Percentiles rank a stretch among this genome's conserved stretches.
Conservation (phyloP, 163 green algal genomes). For the Chloroidium sp. region DNA sequence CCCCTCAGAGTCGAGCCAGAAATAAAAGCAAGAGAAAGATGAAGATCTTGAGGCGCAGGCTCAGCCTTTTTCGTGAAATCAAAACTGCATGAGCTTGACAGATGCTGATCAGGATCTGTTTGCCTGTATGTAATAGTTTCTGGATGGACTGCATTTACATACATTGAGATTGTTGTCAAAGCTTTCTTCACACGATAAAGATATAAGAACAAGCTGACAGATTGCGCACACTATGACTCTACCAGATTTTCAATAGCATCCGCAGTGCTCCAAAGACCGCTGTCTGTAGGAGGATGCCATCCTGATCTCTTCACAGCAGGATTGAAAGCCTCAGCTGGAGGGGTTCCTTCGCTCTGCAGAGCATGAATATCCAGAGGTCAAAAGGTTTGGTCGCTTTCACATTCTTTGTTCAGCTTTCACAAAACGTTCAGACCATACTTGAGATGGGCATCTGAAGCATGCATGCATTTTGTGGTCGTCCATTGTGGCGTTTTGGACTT, state of each 20-base stretch:
- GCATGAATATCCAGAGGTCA: not conserved
- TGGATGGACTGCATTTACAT: not conserved
- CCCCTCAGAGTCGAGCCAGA: not conserved
- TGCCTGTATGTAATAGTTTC: no score
- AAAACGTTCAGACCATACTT: no score
- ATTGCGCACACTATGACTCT: not conserved
- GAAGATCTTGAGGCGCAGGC: not conserved
- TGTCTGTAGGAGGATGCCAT: slow-evolving; percentile 74
- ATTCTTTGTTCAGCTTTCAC: no score
- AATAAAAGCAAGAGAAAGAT: not conserved
- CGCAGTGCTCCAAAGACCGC: slow-evolving; percentile 67
- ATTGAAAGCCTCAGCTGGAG: slow-evolving; percentile 71
- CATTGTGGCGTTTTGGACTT: no score
- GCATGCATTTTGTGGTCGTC: no score
- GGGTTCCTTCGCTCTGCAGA: slow-evolving; percentile 59
- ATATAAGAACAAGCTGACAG: not conserved
- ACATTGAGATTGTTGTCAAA: not conserved
- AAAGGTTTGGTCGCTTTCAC: no score
- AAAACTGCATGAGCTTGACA: no score
- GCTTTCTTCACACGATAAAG: no score
- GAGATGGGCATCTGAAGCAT: no score
- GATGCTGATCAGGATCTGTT: no score
- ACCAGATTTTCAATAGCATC: slow-evolving; percentile 30
- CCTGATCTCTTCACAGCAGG: slow-evolving; percentile 77
- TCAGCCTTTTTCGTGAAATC: no score